Evolutionary conservation across 2,329 filamentous ascomycete species (phyloP), one percentile per base, ranked within the genome.

Genomic region (Hypoxylon sp.): DNA sequence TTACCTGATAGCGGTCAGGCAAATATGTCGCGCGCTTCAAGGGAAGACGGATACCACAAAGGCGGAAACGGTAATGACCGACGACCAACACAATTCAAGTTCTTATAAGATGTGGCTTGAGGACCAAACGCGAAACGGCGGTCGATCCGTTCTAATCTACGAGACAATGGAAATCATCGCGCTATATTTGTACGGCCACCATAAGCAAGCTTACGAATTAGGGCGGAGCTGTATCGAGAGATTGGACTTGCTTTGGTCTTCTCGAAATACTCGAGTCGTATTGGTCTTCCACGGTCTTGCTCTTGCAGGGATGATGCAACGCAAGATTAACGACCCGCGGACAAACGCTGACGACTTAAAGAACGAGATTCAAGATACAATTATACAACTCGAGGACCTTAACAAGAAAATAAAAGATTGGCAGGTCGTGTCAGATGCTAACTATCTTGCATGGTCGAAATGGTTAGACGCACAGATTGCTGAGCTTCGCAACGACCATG

Each of bases 381-480:
- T 91, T 6, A 74, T 81, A 37, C 82, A 87, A 67, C 81, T 93
- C 2, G 81, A 83, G 26, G 80, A 81, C 1, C 85, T 90, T 65
- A 86, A 87, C 63, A 85, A 85, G 68, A 86, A 86, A 76, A 89
- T 94, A 59, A 85, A 89, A 67, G 84, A 88, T 54, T 92, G 90
- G 84, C 85, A 89, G 54, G 77, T 83, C 1, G 84, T 91, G 29
- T 91, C 88, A 14, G 85, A 90, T 54, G 85, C 92, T 73, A 94
- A 94, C 78, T 94, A 94, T 77, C 80, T 89, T 9, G 81, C 86
- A 0, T 94, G 91, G 90, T 88, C 90, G 3, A 87, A 86, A 63
- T 81, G 93, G 13, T 82, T 95, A 0, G 86, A 89, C 60, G 92
- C 91, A 1, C 90, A 93, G 72, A 81, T 92, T 17, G 85, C 87